These are phyloP conservation scores for Sparassis latifolia DNA, from an alignment of 1,284 basidiomycete species.

Conservation along the genomic window DNA sequence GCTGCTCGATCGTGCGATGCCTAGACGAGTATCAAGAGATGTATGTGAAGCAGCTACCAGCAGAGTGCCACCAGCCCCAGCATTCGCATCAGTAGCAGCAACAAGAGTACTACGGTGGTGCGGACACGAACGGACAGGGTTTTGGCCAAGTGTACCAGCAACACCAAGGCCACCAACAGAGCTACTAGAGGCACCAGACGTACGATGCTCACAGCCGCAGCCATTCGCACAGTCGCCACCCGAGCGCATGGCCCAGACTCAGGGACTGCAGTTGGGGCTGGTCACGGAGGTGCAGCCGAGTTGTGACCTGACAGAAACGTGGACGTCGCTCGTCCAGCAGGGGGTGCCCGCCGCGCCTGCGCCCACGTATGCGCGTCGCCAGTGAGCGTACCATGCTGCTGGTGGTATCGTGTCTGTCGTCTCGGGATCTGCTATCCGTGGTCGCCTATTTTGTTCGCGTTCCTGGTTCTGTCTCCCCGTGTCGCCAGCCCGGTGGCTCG, in stretches of 20 bases:
- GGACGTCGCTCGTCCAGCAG: constrained; percentile 30
- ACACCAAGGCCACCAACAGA: neutral
- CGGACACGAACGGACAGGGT: neutral
- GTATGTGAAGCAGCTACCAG: too few species aligned
- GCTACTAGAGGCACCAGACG: neutral
- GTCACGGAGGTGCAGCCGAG: constrained; percentile 9
- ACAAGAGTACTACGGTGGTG: neutral
- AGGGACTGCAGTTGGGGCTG: constrained; percentile 4
- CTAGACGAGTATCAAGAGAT: too few species aligned
- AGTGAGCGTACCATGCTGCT: too few species aligned
- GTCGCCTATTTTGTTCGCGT: too few species aligned
- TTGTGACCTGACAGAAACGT: constrained; percentile 27
- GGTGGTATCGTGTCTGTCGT: too few species aligned
- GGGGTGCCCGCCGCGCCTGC: constrained; percentile 18
- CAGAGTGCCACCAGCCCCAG: too few species aligned
- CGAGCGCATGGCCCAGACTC: neutral
- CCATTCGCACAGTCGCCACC: neutral
- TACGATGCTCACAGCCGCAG: neutral
- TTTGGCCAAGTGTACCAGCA: neutral
- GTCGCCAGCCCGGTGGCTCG: too few species aligned
- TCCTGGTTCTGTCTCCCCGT: too few species aligned
- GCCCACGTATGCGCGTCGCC: neutral
- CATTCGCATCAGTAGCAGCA: neutral
- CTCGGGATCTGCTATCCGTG: too few species aligned
- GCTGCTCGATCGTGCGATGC: too few species aligned